These are phyloP conservation scores for Nyctanthes arbortristis DNA, from an alignment of 257 asterid genomes.

Conservation along the genomic window DNA sequence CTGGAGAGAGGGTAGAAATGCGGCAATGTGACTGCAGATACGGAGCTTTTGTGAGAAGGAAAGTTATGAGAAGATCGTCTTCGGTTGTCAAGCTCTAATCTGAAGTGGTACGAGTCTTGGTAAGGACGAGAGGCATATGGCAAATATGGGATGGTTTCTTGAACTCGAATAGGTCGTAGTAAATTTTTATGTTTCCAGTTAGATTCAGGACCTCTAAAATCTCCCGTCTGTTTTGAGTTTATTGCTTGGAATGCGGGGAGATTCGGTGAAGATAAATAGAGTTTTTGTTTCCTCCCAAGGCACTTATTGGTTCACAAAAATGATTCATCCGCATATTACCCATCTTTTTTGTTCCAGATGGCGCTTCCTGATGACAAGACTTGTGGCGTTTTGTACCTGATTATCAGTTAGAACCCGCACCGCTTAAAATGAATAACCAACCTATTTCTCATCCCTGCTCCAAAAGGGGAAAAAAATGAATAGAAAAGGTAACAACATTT, in stretches of 20 bases:
- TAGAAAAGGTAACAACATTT: background rate
- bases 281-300: constrained; percentile 28
- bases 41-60: constrained; percentile 24
- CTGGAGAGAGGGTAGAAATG: constrained; percentile 20
- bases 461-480: constrained; percentile 9
- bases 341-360: constrained; percentile 28
- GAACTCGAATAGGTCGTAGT: constrained; percentile 23
- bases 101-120: constrained; percentile 22
- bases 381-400: constrained; percentile 42
- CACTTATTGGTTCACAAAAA: constrained; percentile 28
- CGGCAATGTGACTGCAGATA: constrained; percentile 17
- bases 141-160: constrained; percentile 26
- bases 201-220: constrained; percentile 25
- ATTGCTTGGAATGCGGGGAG: constrained; percentile 18
- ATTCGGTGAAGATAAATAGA: constrained; percentile 9
- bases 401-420: constrained; percentile 14
- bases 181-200: constrained; percentile 28
- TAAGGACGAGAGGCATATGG: constrained; percentile 19
- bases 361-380: constrained; percentile 26
- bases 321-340: constrained; percentile 19
- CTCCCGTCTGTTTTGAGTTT: constrained; percentile 21
- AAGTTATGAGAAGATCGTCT: constrained; percentile 13
- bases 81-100: constrained; percentile 15
- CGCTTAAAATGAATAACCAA: background rate
- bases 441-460: background rate